Evolutionary conservation across 2,329 filamentous ascomycete genomes (phyloP), one percentile per base, ranked within the genome.

Genomic region (Bertia moriformis): DNA sequence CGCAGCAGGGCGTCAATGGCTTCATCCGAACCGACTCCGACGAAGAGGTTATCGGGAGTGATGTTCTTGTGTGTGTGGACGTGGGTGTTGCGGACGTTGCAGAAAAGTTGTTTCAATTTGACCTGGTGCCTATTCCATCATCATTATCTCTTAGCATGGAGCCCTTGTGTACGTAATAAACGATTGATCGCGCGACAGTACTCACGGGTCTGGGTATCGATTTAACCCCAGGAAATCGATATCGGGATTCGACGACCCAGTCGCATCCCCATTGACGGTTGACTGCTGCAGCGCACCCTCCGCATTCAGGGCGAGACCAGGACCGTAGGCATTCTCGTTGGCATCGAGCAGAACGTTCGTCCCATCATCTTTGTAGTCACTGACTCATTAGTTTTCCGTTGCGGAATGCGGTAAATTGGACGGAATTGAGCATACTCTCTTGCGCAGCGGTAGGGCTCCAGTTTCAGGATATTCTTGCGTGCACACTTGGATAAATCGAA

Each of bases 341-440:
- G 91, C 91, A 57, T 98, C 91, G 47, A 98, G 82, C 39, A 98
- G 79, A 51, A 96, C 78, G 54, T 96, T 96, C 42, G 78, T 89
- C 48, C 91, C 91, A 56, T 98, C 83, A 58, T 98, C 89, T 65
- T 98, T 95, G 73, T 98, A 96, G 71, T 98, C 91, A 65, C 86
- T 93, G 54, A 17, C 24, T 29, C 24, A 29, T 29, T 29, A 29
- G 32, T 18, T 35, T 7, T 35, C 10, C 10, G 15, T 35, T 17
- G 10, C 7, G 15, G 32, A 35, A 12, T n/a, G 22, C 7, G n/a
- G 22, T 10, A n/a, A 7, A 27, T 27, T 27, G 22, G 7, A n/a
- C 7, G 7, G 22, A n/a, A n/a, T n/a, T 27, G 32, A 17, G 54
- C 63, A 48, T 58, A 69, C 65, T 70, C 67, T 57, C 67, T 57